Conservation (phyloP, 78 protist genomes). For the Protostelium mycophagum region DNA sequence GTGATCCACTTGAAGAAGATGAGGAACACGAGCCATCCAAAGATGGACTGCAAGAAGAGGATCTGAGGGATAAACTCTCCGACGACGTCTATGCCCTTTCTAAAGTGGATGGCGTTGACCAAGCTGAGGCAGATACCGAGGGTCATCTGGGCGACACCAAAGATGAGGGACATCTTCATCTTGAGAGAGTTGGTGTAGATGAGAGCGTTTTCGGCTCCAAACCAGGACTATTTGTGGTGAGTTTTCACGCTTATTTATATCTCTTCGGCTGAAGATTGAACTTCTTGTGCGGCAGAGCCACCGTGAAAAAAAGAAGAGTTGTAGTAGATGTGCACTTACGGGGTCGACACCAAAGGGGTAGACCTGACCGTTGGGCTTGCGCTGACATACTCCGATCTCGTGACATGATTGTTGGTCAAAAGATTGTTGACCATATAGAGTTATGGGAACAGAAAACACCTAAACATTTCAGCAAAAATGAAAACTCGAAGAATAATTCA, state of each 20-base stretch:
- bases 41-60: slow-evolving; percentile 90
- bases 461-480: slow-evolving; percentile 40
- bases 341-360: slow-evolving; percentile 93
- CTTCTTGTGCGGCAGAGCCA: no score
- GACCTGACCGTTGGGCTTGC: background rate
- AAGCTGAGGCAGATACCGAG: slow-evolving; percentile 84
- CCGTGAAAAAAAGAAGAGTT: no score
- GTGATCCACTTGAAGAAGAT: slow-evolving; percentile 63
- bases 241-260: no score
- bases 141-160: slow-evolving; percentile 97
- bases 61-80: slow-evolving; percentile 92
- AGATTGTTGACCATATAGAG: background rate
- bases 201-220: slow-evolving; percentile 84
- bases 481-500: background rate
- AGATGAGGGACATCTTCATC: slow-evolving; percentile 97
- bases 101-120: slow-evolving; percentile 78
- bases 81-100: slow-evolving; percentile 39
- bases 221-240: slow-evolving; percentile 21
- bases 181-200: slow-evolving; percentile 95
- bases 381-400: background rate
- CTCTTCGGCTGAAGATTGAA: no score
- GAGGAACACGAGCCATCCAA: slow-evolving; percentile 86
- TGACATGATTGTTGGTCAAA: background rate
- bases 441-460: background rate
- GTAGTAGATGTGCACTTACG: slow-evolving; percentile 32